Evolutionary conservation across 306 rosid genomes (phyloP), one percentile per base, ranked within the genome.

Genomic region (Fragaria vesca): DNA sequence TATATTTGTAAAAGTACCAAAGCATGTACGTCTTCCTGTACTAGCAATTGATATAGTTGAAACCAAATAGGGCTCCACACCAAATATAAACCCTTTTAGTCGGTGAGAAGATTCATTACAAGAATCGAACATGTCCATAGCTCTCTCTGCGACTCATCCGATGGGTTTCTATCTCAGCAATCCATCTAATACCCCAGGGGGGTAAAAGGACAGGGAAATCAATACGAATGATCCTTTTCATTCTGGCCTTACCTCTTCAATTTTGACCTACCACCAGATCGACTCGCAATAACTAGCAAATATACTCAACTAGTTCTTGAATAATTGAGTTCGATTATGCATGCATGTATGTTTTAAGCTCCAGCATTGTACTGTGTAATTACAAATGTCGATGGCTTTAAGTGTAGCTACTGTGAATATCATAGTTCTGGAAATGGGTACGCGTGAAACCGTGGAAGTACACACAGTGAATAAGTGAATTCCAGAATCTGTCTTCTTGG

Each of bases 41-140:
- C 28, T 3, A 4, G 26, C 47, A 66, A 66, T 66, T 66, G 5
- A 9, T 8, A 11, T 60, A 30, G 6, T 24, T 9, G 11, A 30
- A 32, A 38, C 10, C 68, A 30, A 15, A 12, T 20, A 60, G 70
- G 70, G 71, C 47, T 66, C 28, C 71, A 66, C 71, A 42, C 71
- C 71, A 42, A 5, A 5, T 38, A 32, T 32, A 32, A 52, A 4
- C 18, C 36, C 60, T 55, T 69, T 30, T 55, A 8, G 69, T 54
- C 18, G 51, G 76, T 73, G 42, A 21, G 58, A 42, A n/a, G 16
- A 38, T 76, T 28, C 60, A 40, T 13, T 61, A 13, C 18, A 26
- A 30, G 40, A 38, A 38, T 38, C 42, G 42, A 66, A 20, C 18
- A 36, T 73, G 68, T 43, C 6, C 0, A 40, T 8, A 40, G 50